Evolutionary conservation across 352 stramenopile genomes (phyloP), one percentile per base, ranked within the genome.

Genomic region (Globisporangium cederbergense): DNA sequence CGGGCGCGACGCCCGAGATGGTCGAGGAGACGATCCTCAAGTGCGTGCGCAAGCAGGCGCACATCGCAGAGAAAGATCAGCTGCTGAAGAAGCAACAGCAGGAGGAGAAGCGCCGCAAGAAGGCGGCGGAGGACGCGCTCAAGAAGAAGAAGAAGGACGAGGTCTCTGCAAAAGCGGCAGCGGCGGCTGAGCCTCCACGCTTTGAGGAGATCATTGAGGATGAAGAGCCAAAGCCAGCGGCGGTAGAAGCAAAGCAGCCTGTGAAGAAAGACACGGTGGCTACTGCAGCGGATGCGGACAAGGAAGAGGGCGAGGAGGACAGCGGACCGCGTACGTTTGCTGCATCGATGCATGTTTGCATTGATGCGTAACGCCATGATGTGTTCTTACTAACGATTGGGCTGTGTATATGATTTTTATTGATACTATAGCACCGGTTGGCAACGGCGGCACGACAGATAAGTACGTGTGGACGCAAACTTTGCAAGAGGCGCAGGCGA

Each of bases 401-500:
- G 56, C 58, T n/a, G 55, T 43, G 40, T 66, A 18, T 57, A 20
- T n/a, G 32, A 0, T 20, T 43, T 49, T 59, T 43, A 40, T 20
- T 73, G 34, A 71, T 43, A 20, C 43, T 63, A 38, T 63, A 95
- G 94, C 88, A 16, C 83, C 85, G 22, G 70, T 86, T n/a, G 96
- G 96, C 38, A 99, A 98, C 60, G 95, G 95, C 54, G 92, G 89
- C 1, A 70, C 80, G 55, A 97, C 90, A 2, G 91, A 97, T 54
- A 91, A 97, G 60, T 99, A 99, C 66, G 80, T 93, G 30, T 99
- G 97, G 97, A 99, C 97, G 6, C 98, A 99, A 77, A 99, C 96
- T 14, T 79, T 99, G 47, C 80, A 98, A 51, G 98, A 99, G 77
- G 78, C 98, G 4, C 93, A 90, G 60, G 81, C 98, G 4, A 95